phyloP scores from a whole-genome alignment of 129 eudicot species.

The Artemisia argyi region DNA sequence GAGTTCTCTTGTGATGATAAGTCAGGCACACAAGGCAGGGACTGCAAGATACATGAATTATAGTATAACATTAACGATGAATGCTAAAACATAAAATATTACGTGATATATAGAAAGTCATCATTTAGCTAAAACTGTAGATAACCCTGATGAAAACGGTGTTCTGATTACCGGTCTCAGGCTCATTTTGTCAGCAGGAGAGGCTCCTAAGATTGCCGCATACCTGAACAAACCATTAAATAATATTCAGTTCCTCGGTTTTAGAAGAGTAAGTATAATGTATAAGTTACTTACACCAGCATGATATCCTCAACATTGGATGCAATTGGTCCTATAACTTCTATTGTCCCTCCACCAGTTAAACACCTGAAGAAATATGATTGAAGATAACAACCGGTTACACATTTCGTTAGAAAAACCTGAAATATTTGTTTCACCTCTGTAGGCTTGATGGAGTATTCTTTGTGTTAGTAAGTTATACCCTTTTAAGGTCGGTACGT shows the following conservation, averaged over 20 bases:
- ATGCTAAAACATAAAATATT: background rate
- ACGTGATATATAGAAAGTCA: no score
- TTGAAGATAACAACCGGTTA: background rate
- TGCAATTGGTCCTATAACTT: constrained; percentile 84
- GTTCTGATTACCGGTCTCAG: constrained; percentile 58
- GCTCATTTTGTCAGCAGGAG: constrained; percentile 55
- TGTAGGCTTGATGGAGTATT: no score
- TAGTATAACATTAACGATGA: background rate
- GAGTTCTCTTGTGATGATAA: constrained; percentile 52
- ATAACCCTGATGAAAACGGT: background rate
- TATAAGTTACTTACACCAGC: constrained; percentile 69
- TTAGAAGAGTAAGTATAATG: background rate
- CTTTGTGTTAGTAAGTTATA: constrained; percentile 23
- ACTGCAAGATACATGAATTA: constrained; percentile 43
- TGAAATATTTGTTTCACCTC: no score
- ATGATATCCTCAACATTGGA: constrained; percentile 84
- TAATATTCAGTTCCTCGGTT: background rate
- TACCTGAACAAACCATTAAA: constrained; percentile 57
- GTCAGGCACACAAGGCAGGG: constrained; percentile 69
- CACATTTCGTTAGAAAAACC: background rate
- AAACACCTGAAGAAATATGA: constrained; percentile 31
- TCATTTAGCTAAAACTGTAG: no score
- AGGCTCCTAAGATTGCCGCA: constrained; percentile 84
- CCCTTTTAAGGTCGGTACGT: constrained; percentile 73
- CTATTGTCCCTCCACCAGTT: constrained; percentile 72